Evolutionary conservation across 805 yeast species (phyloP).

Genomic region (Ogataea glucozyma): DNA sequence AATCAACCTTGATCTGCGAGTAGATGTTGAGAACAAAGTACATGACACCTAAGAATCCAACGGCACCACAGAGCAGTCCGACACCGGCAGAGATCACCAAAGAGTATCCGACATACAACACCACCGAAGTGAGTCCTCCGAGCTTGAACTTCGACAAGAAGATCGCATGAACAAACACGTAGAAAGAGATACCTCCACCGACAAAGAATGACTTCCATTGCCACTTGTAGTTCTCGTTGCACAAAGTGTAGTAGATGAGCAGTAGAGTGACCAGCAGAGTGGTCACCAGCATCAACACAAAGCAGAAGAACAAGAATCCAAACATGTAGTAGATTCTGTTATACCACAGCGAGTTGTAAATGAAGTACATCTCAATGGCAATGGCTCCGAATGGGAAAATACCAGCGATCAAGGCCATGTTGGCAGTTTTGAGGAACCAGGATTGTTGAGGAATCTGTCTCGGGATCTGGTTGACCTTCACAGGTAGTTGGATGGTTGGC

Average conservation of each 20-base stretch:
- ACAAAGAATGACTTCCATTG: conserved; percentile 90
- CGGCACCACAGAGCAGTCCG: conserved; percentile 83
- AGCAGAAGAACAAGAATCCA: conserved; percentile 90
- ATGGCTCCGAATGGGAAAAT: conserved; percentile 93
- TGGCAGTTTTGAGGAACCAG: conserved; percentile 68
- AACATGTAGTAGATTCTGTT: conserved; percentile 95
- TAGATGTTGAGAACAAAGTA: conserved; percentile 78
- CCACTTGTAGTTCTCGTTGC: conserved; percentile 94
- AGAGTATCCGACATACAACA: conserved; percentile 83
- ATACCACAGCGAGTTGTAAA: conserved; percentile 90
- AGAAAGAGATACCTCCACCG: conserved; percentile 86
- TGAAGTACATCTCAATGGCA: conserved; percentile 92
- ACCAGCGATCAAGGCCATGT: conserved; percentile 76
- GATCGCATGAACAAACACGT: conserved; percentile 82
- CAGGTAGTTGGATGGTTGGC: conserved; percentile 50
- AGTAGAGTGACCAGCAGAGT: conserved; percentile 78
- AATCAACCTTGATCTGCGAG: conserved; percentile 84
- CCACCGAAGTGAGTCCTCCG: conserved; percentile 73
- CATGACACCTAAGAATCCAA: conserved; percentile 78
- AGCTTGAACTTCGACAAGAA: conserved; percentile 68
- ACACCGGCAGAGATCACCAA: conserved; percentile 64
- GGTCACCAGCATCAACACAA: conserved; percentile 77
- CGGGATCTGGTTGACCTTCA: conserved; percentile 91
- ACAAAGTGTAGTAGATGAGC: conserved; percentile 78
- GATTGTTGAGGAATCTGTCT: conserved; percentile 95